These are phyloP conservation scores for Botrytis hyacinthi DNA, from an alignment of 2,329 filamentous ascomycete species.

Conservation along the genomic window DNA sequence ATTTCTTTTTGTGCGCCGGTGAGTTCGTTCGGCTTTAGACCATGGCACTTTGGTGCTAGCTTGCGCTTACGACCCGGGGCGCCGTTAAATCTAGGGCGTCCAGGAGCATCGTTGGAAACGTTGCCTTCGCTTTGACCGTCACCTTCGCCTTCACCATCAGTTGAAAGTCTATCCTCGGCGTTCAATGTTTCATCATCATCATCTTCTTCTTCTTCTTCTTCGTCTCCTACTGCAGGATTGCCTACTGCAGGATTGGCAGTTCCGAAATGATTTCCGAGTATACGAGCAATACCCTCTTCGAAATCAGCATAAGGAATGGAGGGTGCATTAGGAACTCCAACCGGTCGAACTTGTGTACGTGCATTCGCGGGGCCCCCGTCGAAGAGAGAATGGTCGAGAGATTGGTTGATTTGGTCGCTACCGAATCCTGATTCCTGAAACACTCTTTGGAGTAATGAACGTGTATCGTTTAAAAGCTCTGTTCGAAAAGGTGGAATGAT, in stretches of 20 bases:
- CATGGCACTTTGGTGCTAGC: slow-evolving; percentile 21
- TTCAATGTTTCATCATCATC: not conserved
- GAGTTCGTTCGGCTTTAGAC: slow-evolving; percentile 51
- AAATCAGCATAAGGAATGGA: not conserved
- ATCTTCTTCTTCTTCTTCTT: not conserved
- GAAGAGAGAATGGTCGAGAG: not conserved
- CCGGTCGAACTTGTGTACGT: slow-evolving; percentile 15
- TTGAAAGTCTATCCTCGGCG: not conserved
- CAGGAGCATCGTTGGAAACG: not conserved
- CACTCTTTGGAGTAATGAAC: slow-evolving; percentile 26
- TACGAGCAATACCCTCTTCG: slow-evolving; percentile 5
- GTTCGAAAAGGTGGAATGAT: not conserved
- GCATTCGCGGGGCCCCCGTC: slow-evolving; percentile 15
- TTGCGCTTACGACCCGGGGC: slow-evolving; percentile 15
- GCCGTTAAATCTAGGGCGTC: not conserved
- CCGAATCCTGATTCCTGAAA: slow-evolving; percentile 34
- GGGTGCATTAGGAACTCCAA: not conserved
- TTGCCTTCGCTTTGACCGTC: not conserved
- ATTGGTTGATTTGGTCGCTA: slow-evolving; percentile 25
- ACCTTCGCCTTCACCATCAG: not conserved
- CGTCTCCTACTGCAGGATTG: not conserved
- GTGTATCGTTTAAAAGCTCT: not conserved
- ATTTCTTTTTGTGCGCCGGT: slow-evolving; percentile 65
- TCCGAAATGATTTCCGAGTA: not conserved
- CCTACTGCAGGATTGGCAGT: not conserved